Percentiles rank a stretch among this genome's conserved stretches.
These are phyloP conservation scores for Paraphoma sp. DNA, from an alignment of 2,329 filamentous ascomycete species.

Conservation along the genomic window DNA sequence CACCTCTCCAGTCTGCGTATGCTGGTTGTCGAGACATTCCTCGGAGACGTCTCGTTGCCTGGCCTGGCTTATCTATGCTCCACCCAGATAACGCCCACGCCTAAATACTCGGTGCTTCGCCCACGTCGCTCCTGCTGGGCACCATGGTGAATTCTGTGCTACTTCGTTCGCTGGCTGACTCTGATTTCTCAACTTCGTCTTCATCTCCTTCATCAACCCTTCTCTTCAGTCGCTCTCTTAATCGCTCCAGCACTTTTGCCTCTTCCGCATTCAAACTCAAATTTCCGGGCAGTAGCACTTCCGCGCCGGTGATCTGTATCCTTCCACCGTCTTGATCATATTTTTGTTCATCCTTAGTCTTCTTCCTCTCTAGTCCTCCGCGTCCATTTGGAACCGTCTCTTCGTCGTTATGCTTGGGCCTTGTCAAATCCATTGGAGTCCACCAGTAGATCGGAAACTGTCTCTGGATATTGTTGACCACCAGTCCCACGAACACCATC, in stretches of 20 bases:
- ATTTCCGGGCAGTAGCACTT: conserved; percentile 44
- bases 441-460: conserved; percentile 59
- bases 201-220: conserved; percentile 12
- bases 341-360: conserved; percentile 19
- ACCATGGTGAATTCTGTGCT: conserved; percentile 31
- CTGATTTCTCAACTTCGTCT: conserved; percentile 12
- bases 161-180: conserved; percentile 21
- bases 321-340: conserved; percentile 20
- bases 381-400: conserved; percentile 29
- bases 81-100: conserved; percentile 7
- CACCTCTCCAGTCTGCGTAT: too few species aligned
- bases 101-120: conserved; percentile 8
- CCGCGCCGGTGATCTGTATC: conserved; percentile 40
- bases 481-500: conserved; percentile 51
- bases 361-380: conserved; percentile 26
- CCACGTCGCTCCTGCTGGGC: conserved; percentile 15
- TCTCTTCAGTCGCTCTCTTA: conserved; percentile 41
- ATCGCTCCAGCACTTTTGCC: conserved; percentile 40
- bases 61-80: not conserved
- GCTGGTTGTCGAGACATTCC: not conserved
- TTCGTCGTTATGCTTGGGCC: conserved; percentile 26
- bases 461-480: conserved; percentile 56
- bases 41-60: not conserved
- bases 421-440: conserved; percentile 50
- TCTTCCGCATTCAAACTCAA: conserved; percentile 46